Percentiles rank a stretch among this genome's conserved stretches.
phyloP scores from a whole-genome alignment of 257 asterid species.

The Capsicum rhomboideum region DNA sequence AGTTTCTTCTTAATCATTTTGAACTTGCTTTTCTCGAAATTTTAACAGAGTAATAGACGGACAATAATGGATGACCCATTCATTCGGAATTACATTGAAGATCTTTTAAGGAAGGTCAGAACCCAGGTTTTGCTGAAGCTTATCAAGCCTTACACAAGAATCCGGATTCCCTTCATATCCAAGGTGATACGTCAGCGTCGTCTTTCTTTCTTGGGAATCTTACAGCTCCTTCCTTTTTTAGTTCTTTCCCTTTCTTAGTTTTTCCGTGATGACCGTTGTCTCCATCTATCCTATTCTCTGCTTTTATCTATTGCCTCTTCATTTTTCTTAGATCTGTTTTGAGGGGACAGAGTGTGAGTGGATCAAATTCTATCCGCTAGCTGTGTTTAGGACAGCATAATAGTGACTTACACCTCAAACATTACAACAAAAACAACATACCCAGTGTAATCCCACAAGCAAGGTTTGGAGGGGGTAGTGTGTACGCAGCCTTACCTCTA shows the following conservation, averaged over 20 bases:
- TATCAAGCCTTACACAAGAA: constrained; percentile 93
- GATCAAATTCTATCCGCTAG: neutral
- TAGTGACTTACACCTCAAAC: no score
- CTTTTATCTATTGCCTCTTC: neutral
- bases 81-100: constrained; percentile 92
- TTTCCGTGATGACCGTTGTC: neutral
- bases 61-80: constrained; percentile 97
- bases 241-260: neutral
- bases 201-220: neutral
- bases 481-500: no score
- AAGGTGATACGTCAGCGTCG: constrained; percentile 40
- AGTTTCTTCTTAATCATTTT: neutral
- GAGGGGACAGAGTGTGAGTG: neutral
- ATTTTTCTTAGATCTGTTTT: neutral
- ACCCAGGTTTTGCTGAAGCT: constrained; percentile 96
- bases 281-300: neutral
- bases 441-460: no score
- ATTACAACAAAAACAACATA: no score
- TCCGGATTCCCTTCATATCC: constrained; percentile 90
- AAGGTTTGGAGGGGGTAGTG: no score
- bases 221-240: neutral
- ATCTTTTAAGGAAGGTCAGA: constrained; percentile 90
- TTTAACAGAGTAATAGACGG: constrained; percentile 80
- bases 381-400: neutral
- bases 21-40: neutral